Conservation (phyloP, 2,329 filamentous ascomycete genomes). For the Aspergillus hortae region DNA sequence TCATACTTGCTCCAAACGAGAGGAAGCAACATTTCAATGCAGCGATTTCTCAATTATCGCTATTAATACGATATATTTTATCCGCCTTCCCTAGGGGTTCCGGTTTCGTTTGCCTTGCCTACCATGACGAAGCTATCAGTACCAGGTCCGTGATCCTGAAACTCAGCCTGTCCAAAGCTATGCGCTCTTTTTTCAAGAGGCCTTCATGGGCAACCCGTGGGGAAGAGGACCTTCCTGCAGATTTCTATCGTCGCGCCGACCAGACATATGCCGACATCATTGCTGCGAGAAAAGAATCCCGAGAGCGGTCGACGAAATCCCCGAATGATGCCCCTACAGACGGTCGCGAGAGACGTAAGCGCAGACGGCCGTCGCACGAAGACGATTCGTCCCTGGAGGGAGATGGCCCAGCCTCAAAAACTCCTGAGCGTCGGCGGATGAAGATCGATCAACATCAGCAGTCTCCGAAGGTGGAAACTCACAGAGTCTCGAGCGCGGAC, state of each 20-base stretch:
- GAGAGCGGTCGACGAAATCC: constrained; percentile 21
- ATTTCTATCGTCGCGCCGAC: constrained; percentile 49
- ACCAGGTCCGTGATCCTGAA: not conserved
- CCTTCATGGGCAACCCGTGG: constrained; percentile 47
- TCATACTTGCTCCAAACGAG: no score
- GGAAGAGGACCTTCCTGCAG: constrained; percentile 31
- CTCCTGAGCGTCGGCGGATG: not conserved
- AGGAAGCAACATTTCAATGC: no score
- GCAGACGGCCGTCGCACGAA: constrained; percentile 23
- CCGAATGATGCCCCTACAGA: constrained; percentile 5
- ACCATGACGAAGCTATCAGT: not conserved
- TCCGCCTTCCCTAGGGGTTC: not conserved
- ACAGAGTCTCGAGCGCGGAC: not conserved
- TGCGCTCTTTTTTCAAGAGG: constrained; percentile 55
- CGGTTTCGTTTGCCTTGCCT: not conserved
- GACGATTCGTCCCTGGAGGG: not conserved
- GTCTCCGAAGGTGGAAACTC: no score
- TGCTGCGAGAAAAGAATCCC: constrained; percentile 36
- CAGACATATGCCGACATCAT: constrained; percentile 47
- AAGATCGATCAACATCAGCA: not conserved
- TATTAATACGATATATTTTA: not conserved
- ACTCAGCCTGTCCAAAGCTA: constrained; percentile 5
- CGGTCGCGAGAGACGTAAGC: constrained; percentile 16
- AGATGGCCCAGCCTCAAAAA: not conserved
- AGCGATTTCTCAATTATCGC: not conserved